phyloP scores from a whole-genome alignment of 805 yeast species.

The Lachancea lanzarotensis region DNA sequence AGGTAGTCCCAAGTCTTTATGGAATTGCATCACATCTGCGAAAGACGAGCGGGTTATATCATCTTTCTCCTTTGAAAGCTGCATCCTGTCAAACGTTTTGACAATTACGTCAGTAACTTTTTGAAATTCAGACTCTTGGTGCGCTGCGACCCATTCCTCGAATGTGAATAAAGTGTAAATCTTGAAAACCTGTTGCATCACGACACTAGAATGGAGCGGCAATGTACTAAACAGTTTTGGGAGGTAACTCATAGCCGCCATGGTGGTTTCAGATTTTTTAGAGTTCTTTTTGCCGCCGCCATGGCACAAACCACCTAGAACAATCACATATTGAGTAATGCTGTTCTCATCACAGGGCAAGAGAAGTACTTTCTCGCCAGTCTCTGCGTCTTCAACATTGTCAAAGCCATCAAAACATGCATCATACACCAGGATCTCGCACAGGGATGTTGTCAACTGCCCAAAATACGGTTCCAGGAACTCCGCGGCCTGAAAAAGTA shows the following conservation, averaged over 20 bases:
- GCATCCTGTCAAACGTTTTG: conserved; percentile 19
- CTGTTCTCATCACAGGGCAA: conserved; percentile 20
- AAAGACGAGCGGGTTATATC: conserved; percentile 15
- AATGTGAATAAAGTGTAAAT: conserved; percentile 22
- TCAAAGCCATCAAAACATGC: conserved; percentile 14
- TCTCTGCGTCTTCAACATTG: conserved; percentile 11
- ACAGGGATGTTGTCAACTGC: conserved; percentile 18
- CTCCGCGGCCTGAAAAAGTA: conserved; percentile 30
- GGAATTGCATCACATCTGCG: conserved; percentile 16
- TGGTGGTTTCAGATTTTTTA: conserved; percentile 17
- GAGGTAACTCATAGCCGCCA: conserved; percentile 21
- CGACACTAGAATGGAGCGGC: conserved; percentile 19
- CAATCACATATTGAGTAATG: conserved; percentile 21
- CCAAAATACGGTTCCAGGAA: conserved; percentile 28
- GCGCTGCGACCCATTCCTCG: conserved; percentile 30
- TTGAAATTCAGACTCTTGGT: conserved; percentile 19
- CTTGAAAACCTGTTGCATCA: conserved; percentile 20
- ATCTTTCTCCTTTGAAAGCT: conserved; percentile 9
- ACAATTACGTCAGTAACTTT: conserved; percentile 16
- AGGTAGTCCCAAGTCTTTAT: conserved; percentile 16
- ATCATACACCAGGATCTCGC: conserved; percentile 22
- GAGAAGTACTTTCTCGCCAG: conserved; percentile 12
- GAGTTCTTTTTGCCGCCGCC: conserved; percentile 26
- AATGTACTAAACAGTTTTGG: conserved; percentile 19
- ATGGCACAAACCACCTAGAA: conserved; percentile 26